These are phyloP conservation scores for Dipteronia sinensis DNA, from an alignment of 345 rosid species.

Conservation along the genomic window DNA sequence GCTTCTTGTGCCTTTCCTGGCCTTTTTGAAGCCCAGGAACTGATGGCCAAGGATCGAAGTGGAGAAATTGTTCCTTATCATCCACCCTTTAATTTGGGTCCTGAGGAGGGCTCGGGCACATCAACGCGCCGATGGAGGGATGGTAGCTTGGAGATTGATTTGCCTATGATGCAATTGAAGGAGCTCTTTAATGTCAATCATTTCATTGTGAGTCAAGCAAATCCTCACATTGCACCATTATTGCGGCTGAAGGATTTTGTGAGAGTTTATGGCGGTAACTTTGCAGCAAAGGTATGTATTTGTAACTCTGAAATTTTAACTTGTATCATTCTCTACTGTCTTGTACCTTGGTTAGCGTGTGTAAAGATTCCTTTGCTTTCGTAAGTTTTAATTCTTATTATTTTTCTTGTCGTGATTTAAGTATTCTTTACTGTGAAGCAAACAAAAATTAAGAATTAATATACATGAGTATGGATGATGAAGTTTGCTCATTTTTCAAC, in stretches of 20 bases:
- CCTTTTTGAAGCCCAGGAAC: conserved; percentile 95
- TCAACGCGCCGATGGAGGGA: conserved; percentile 92
- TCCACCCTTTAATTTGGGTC: conserved; percentile 89
- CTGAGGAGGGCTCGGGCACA: conserved; percentile 67
- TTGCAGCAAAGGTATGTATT: conserved; percentile 88
- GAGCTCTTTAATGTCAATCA: conserved; percentile 97
- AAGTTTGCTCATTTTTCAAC: neutral
- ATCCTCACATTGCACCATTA: conserved; percentile 90
- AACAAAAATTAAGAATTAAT: neutral
- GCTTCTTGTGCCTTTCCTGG: conserved; percentile 99
- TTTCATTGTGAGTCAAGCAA: conserved; percentile 98
- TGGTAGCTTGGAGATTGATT: conserved; percentile 96
- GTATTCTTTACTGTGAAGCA: neutral
- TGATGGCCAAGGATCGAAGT: conserved; percentile 96
- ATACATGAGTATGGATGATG: neutral
- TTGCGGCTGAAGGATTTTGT: conserved; percentile 77
- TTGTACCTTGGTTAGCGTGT: conserved; percentile 2
- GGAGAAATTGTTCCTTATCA: conserved; percentile 95
- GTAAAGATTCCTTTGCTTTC: neutral
- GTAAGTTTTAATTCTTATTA: neutral
- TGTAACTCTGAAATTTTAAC: neutral
- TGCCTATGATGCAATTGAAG: conserved; percentile 98
- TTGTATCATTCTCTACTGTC: neutral
- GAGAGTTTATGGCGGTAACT: conserved; percentile 90
- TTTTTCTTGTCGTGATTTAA: neutral